Base-by-base conservation (phyloP, 2,329 filamentous ascomycete species). In the Aotearoamyces nothofagi region DNA sequence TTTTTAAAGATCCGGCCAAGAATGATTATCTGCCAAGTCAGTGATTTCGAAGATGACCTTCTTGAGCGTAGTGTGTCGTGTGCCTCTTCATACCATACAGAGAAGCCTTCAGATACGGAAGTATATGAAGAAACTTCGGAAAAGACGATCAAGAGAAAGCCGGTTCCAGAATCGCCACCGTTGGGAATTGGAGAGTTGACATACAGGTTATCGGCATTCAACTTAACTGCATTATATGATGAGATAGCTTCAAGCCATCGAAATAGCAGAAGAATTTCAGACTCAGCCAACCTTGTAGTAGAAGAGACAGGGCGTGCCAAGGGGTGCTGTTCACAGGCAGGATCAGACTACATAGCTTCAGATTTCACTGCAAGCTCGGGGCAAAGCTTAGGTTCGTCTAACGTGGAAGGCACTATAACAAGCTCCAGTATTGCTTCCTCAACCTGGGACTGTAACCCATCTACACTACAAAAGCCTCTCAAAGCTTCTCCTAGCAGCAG, bases 401-500 rank as follows among this genome's bases (percentile, higher is more conserved):
- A n/a, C n/a, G n/a, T n/a, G n/a, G n/a, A n/a, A n/a, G n/a, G n/a
- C n/a, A n/a, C n/a, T n/a, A n/a, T n/a, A n/a, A n/a, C n/a, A n/a
- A n/a, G n/a, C n/a, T n/a, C n/a, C n/a, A n/a, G n/a, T n/a, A n/a
- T n/a, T n/a, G n/a, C n/a, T n/a, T n/a, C n/a, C n/a, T n/a, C n/a
- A n/a, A n/a, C n/a, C n/a, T n/a, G n/a, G n/a, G n/a, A n/a, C 12
- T 26, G 13, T 16, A 15, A 12, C 4, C 3, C 7, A 10, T 16
- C 24, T 9, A 15, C 15, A 15, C 10, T 15, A 5, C 5, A 15
- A 16, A 26, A 15, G 15, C 19, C 19, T 22, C 19, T 8, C 8
- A 26, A 26, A 15, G n/a, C 17, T 8, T 15, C 24, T 14, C 24
- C 24, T 7, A 26, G 24, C 9, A 26, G 24, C 13, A 26, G 24